A percentile compares a stretch with the other conserved stretches of the same genome.
Conservation (phyloP, 164 flowering plant genomes). For the Sedum album region DNA sequence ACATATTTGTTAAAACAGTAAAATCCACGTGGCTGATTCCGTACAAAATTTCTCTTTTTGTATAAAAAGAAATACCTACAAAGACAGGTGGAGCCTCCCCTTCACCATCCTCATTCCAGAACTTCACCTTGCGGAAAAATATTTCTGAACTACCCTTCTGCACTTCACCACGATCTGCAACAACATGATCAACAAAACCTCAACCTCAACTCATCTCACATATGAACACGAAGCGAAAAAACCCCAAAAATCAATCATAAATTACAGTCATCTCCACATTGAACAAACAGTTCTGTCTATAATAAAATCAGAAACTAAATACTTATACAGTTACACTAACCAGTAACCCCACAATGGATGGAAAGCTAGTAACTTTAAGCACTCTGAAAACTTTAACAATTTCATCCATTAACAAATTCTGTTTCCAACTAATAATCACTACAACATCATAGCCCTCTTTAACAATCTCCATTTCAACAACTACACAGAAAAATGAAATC, state of each 20-base stretch:
- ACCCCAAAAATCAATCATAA: background rate
- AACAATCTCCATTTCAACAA: background rate
- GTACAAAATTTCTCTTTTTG: background rate
- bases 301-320: no score
- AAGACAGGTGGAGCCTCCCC: constrained; percentile 94
- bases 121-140: constrained; percentile 88
- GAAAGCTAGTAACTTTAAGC: background rate
- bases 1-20: background rate
- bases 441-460: no score
- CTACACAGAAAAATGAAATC: background rate
- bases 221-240: no score
- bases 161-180: constrained; percentile 80
- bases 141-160: constrained; percentile 85
- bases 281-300: no score
- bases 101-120: constrained; percentile 87
- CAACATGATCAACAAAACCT: constrained; percentile 52
- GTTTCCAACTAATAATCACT: no score
- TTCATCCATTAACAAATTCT: no score
- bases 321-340: no score
- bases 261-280: background rate
- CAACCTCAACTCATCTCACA: background rate
- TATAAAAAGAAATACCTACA: constrained; percentile 63
- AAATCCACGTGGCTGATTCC: background rate
- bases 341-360: no score
- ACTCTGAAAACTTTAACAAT: no score